phyloP scores from a whole-genome alignment of 1,284 basidiomycete species.

The Golubevia pallescens region DNA sequence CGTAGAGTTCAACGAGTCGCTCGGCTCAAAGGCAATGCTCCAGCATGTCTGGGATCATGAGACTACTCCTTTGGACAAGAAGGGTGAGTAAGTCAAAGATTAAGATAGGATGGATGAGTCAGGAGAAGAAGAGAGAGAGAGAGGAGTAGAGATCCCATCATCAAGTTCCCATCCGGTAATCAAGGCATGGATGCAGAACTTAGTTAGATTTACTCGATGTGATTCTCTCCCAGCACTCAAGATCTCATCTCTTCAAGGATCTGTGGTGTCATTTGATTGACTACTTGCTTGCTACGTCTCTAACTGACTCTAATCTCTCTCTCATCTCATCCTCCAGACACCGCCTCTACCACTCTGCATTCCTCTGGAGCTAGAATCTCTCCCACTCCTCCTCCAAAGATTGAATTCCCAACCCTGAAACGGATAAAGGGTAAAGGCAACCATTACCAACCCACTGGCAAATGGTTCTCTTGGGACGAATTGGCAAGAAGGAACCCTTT shows the following conservation, averaged over 20 bases:
- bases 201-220: neutral
- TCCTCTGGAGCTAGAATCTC: constrained; percentile 29
- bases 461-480: constrained; percentile 35
- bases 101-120: neutral
- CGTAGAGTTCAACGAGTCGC: constrained; percentile 35
- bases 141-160: too few relatives aligned
- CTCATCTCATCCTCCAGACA: constrained; percentile 7
- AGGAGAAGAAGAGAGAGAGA: neutral
- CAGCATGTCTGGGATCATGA: constrained; percentile 35
- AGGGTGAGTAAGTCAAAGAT: constrained; percentile 11
- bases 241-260: constrained; percentile 1
- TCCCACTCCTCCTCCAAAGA: constrained; percentile 16
- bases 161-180: too few relatives aligned
- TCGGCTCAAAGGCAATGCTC: constrained; percentile 33
- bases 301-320: neutral
- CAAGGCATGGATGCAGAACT: constrained; percentile 1
- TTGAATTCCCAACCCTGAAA: constrained; percentile 33
- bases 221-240: neutral
- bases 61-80: constrained; percentile 16
- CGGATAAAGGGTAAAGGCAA: constrained; percentile 29
- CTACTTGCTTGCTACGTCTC: neutral
- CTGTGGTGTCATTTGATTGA: too few relatives aligned
- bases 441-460: constrained; percentile 27
- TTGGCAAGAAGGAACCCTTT: constrained; percentile 26
- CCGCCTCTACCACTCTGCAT: constrained; percentile 17